Conservation (phyloP, 1,284 basidiomycete species). For the Ganoderma meredithae region DNA sequence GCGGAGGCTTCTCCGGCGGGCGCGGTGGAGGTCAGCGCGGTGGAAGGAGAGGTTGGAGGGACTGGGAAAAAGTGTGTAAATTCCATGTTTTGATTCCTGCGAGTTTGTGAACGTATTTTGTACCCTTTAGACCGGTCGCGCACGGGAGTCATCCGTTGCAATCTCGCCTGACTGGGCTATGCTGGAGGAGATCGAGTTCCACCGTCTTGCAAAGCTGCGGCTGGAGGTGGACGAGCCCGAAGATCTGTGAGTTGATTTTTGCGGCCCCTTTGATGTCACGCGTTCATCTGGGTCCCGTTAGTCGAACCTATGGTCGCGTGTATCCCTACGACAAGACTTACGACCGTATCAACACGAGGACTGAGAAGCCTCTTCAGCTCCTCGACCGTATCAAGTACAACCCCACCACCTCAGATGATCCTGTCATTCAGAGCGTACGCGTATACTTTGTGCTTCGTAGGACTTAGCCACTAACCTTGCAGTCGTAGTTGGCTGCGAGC, state of each 20-base stretch:
- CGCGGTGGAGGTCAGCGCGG: conserved; percentile 62
- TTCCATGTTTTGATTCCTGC: conserved; percentile 1
- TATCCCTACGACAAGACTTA: conserved; percentile 96
- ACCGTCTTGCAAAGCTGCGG: conserved; percentile 89
- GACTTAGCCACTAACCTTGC: neutral
- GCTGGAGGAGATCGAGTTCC: conserved; percentile 98
- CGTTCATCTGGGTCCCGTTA: conserved; percentile 42
- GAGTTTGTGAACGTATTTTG: neutral
- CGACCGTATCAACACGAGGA: conserved; percentile 95
- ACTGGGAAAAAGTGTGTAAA: conserved; percentile 89
- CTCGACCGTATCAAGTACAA: conserved; percentile 98
- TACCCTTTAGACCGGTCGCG: conserved; percentile 77
- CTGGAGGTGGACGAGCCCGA: conserved; percentile 93
- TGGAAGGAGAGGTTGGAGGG: conserved; percentile 85
- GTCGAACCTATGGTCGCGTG: conserved; percentile 88
- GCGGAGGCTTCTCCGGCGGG: conserved; percentile 50
- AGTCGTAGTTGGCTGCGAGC: conserved; percentile 74
- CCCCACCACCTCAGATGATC: conserved; percentile 97
- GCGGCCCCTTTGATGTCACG: neutral
- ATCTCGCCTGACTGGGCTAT: conserved; percentile 93
- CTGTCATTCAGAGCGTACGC: conserved; percentile 86
- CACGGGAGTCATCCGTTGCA: conserved; percentile 93
- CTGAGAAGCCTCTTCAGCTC: conserved; percentile 89
- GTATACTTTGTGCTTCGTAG: neutral
- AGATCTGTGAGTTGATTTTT: conserved; percentile 70